Evolutionary conservation across 768 basidiomycete genomes (phyloP).

Genomic region (Termitomyces bulborhizus): DNA sequence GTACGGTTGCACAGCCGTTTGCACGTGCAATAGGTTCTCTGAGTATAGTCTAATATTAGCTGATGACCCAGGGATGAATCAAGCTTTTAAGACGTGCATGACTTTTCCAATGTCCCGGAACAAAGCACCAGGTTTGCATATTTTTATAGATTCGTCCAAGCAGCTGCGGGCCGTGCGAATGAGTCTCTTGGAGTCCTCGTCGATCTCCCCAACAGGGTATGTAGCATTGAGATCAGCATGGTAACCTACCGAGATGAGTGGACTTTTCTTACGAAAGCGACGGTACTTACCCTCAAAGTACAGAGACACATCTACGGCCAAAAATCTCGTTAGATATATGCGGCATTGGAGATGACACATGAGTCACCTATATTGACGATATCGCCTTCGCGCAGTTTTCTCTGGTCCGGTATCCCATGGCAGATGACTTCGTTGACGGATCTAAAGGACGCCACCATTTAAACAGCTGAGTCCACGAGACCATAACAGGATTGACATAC

Average conservation of each 20-base stretch:
- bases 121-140: constrained; percentile 90
- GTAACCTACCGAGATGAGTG: constrained; percentile 45
- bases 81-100: constrained; percentile 51
- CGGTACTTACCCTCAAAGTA: constrained; percentile 63
- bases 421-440: constrained; percentile 96
- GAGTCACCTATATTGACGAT: constrained; percentile 86
- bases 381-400: constrained; percentile 84
- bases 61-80: neutral
- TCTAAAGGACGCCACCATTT: constrained; percentile 26
- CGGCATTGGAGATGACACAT: no score
- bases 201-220: constrained; percentile 83
- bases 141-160: constrained; percentile 83
- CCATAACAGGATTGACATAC: constrained; percentile 38
- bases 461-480: neutral
- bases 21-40: constrained; percentile 83
- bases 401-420: constrained; percentile 91
- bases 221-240: constrained; percentile 93
- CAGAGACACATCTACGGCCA: constrained; percentile 60
- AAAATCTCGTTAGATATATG: neutral
- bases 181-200: constrained; percentile 77
- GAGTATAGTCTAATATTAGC: neutral
- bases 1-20: constrained; percentile 85
- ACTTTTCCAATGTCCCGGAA: constrained; percentile 84
- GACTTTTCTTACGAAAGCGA: neutral
- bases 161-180: constrained; percentile 79